These are phyloP conservation scores for Ulmus americana DNA, from an alignment of 331 rosid species.

Conservation along the genomic window DNA sequence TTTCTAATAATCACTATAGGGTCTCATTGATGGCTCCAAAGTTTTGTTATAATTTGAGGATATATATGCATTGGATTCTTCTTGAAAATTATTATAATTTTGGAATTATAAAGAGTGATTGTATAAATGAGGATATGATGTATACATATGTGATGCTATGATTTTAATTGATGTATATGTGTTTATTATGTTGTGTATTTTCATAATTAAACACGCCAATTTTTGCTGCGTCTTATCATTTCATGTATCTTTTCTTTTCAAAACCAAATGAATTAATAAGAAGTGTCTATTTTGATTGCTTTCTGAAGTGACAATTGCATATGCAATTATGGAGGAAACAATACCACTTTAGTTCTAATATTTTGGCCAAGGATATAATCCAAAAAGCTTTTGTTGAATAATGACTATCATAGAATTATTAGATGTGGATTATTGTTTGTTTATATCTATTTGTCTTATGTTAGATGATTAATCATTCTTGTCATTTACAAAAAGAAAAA, in stretches of 20 bases:
- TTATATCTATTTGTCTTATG: slow-evolving; percentile 1
- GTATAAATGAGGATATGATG: slow-evolving; percentile 14
- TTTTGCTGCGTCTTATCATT: slow-evolving; percentile 9
- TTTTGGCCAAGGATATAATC: not conserved
- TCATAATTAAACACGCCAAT: slow-evolving; percentile 19
- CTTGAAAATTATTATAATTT: slow-evolving; percentile 5
- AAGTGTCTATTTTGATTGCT: not conserved
- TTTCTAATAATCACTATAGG: slow-evolving; percentile 4
- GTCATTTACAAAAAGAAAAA: no score
- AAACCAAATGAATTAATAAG: not conserved
- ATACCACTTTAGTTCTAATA: not conserved
- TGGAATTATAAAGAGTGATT: slow-evolving; percentile 4
- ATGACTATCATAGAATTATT: not conserved
- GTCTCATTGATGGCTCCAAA: slow-evolving; percentile 11
- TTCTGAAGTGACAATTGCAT: slow-evolving; percentile 1
- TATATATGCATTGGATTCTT: slow-evolving; percentile 47
- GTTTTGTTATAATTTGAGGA: slow-evolving; percentile 26
- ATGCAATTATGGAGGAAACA: not conserved
- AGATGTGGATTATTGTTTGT: not conserved
- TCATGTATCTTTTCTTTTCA: not conserved
- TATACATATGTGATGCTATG: not conserved
- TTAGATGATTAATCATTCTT: not conserved
- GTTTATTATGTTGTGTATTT: slow-evolving; percentile 14
- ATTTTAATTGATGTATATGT: slow-evolving; percentile 1
- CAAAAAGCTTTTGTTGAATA: not conserved